Base-by-base conservation (phyloP, 495 filamentous ascomycete genomes). In the Lepraria neglecta region DNA sequence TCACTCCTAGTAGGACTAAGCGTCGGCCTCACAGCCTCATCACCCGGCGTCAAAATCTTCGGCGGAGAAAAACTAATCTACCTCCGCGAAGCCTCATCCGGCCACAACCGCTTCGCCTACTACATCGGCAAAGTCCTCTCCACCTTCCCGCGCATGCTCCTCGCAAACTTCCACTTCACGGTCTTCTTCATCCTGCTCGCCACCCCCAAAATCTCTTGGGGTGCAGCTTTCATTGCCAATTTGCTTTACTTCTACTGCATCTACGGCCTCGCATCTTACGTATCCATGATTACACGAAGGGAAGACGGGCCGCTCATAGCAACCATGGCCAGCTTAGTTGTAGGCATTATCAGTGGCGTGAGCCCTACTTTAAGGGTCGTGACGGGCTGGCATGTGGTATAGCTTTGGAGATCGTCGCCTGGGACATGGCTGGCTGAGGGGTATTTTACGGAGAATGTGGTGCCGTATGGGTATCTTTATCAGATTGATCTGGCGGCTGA, bases 201-300 rank as follows among this genome's bases (percentile, higher is more conserved):
- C 14, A 74, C 74, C 10, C 81, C 82, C 0, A 68, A 78, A 9
- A 81, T 84, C 27, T 46, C 65, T 0, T 84, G 74, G 68, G 58
- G 63, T 10, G 62, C 67, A 0, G 73, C 75, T 12, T 80, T 80
- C 65, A 56, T 71, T 0, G 74, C 75, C 14, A 80, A 81, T 61
- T 62, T 84, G 43, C 61, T 81, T 3, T 83, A 83, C 62, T 83
- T 82, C 64, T 84, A 79, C 63, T 79, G 77, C 66, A 77, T 84
- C 52, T 84, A 82, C 67, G 81, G 83, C 5, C 74, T 84, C 19
- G 78, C 80, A 3, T 78, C 73, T 55, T 65, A 69, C 58, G 64
- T 79, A n/a, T 75, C 72, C 56, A 82, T 83, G 75, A 57, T 81
- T 5, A 73, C 73, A 3, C 68, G 70, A 12, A 69, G 74, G 3